Evolutionary conservation across 768 basidiomycete genomes (phyloP).

Genomic region (Mycena epipterygia): DNA sequence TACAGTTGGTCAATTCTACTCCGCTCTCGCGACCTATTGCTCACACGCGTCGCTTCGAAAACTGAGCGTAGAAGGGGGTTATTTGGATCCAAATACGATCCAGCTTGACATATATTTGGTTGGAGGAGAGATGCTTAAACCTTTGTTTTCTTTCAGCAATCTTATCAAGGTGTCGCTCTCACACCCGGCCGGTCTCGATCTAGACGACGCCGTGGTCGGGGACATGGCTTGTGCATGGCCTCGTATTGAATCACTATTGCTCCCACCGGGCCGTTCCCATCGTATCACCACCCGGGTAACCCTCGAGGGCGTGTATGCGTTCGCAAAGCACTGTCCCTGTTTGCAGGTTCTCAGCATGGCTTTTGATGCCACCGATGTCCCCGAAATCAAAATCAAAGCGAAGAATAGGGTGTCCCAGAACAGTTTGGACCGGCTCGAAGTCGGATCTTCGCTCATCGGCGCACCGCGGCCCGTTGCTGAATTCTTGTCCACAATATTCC

Average conservation of each 20-base stretch:
- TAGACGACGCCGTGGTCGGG: background rate
- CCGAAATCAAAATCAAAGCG: background rate
- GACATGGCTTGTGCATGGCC: constrained; percentile 1
- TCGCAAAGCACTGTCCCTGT: background rate
- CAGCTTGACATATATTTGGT: background rate
- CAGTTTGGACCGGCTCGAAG: background rate
- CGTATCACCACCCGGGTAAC: background rate
- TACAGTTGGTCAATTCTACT: background rate
- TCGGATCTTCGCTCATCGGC: background rate
- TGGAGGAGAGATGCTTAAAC: background rate
- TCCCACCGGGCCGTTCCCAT: background rate
- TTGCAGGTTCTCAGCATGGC: background rate
- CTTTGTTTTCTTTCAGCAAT: background rate
- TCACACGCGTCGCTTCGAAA: background rate
- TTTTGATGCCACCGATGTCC: background rate
- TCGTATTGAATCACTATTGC: background rate
- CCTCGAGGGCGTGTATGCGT: background rate
- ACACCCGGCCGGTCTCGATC: constrained; percentile 3
- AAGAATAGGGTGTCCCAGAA: background rate
- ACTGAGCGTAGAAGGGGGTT: background rate
- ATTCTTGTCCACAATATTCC: background rate
- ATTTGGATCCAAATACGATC: background rate
- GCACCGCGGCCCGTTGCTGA: background rate
- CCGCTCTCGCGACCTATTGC: background rate
- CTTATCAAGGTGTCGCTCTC: background rate